Base-by-base conservation (phyloP, 768 basidiomycete genomes). In the Boletus speciosus region DNA sequence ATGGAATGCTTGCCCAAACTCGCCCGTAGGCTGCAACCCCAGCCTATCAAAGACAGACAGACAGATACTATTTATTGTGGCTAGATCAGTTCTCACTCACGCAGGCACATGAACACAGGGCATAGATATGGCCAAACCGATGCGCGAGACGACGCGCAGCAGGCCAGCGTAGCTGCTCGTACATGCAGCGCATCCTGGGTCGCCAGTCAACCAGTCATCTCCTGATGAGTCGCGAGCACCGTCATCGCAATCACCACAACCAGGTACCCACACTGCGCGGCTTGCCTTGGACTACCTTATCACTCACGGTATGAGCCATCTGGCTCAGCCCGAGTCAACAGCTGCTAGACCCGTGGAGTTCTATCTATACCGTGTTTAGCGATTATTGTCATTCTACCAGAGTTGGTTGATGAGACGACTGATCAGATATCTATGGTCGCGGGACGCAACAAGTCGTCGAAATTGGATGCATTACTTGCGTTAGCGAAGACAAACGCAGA, bases 311-410 rank as follows among this genome's bases (percentile, higher is more conserved):
- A 5, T 16, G 23, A 9, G 31, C 14, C 14, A 21, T 46, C 21
- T 15, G 23, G 15, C 15, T 15, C 7, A 23, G 14, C 23, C 41
- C 2, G 8, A 23, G 14, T 34, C 32, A 12, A 36, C 23, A 32
- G 11, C 15, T n/a, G 42, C 19, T 8, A 31, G 12, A 19, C n/a
- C 44, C 6, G 12, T 19, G 41, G 29, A 43, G 15, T 4, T 16
- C 7, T 10, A 14, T 27, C 23, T 10, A 29, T 19, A 12, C 3
- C 10, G 14, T 37, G 2, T 38, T n/a, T 40, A 74, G 74, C 53
- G 74, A 75, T 74, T 74, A 19, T 61, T 72, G 19, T 73, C 70
- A 1, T 73, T 74, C 47, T 70, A 74, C 43, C 51, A 62, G 73
- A 74, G 41, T 41, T 65, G 5, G 63, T 46, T 0, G 68, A 64